A percentile compares a stretch with the other conserved stretches of the same genome.
phyloP scores from a whole-genome alignment of 2,329 filamentous ascomycete genomes.

The Fusarium sororula region DNA sequence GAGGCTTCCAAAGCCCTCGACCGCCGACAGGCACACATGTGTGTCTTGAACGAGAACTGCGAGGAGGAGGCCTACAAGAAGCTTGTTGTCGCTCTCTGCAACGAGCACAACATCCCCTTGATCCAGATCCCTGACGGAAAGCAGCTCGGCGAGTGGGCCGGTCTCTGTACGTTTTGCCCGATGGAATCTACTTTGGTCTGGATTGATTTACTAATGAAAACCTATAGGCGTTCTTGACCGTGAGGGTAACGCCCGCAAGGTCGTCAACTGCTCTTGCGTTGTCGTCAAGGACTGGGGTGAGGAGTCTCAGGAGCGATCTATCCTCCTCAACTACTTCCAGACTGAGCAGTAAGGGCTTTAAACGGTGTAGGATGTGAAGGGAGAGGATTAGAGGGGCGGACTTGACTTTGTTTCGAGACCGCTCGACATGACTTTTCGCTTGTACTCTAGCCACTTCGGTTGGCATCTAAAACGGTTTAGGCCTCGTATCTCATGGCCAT shows the following conservation, averaged over 20 bases:
- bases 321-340: conserved; percentile 99
- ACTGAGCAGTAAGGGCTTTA: conserved; percentile 71
- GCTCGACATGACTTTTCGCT: conserved; percentile 50
- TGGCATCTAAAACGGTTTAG: conserved; percentile 56
- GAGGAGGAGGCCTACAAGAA: conserved; percentile 99
- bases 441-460: conserved; percentile 59
- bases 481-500: conserved; percentile 47
- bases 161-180: conserved; percentile 82
- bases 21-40: conserved; percentile 99
- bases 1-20: conserved; percentile 99
- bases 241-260: conserved; percentile 99
- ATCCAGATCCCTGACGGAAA: conserved; percentile 99
- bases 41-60: conserved; percentile 99
- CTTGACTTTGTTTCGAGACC: conserved; percentile 45
- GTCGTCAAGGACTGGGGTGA: conserved; percentile 99
- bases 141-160: conserved; percentile 99
- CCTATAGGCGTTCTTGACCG: conserved; percentile 91
- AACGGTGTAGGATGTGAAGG: conserved; percentile 49
- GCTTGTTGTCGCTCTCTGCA: conserved; percentile 97
- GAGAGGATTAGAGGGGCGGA: conserved; percentile 53
- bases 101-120: conserved; percentile 99
- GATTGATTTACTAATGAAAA: conserved; percentile 44
- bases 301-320: conserved; percentile 98
- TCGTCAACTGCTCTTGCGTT: conserved; percentile 99
- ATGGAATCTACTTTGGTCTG: neutral